Base-by-base conservation (phyloP, 2,329 filamentous ascomycete genomes). In the Aspergillus sp. region DNA sequence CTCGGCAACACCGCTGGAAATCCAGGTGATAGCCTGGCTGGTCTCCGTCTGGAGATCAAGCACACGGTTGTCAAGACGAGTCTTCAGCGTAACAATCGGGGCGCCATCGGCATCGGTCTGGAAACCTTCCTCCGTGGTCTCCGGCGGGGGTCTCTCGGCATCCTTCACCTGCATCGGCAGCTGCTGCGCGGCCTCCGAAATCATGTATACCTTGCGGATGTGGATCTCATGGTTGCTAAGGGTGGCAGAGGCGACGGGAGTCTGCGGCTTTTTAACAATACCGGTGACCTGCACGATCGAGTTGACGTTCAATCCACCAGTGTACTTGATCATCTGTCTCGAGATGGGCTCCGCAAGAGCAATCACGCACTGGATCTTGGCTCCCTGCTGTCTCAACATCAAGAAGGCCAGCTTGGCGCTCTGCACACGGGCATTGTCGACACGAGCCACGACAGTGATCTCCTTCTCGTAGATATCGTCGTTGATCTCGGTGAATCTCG, bases 281-380 rank as follows among this genome's bases (percentile, higher is more conserved):
- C 88, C 94, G 66, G 95, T 89, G 55, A 97, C 86, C 38, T 86
- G 78, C 21, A 97, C 86, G 63, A 88, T 91, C 62, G 88, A 91
- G 79, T 97, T 93, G 43, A 87, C 80, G 66, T 84, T 88, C 61
- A 96, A 76, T 41, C 78, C 81, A 45, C 83, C 84, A 46, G 88
- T 85, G 84, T 89, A 97, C 77, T 97, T 97, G 69, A 97, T 89
- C 93, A 97, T 97, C 74, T 89, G 91, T 70, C 86, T 87, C 57
- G 84, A 88, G 34, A 91, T 82, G 46, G 76, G 81, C 57, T 69
- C 75, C 32, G 80, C 85, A 64, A 91, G 84, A 68, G 79, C 74
- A 65, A 83, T 83, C 45, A 97, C 87, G 47, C 88, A 91, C 77
- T 97, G 92, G 36, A 97, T 87, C 21, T 86, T 88, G 79, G 88